Base-by-base conservation (phyloP, 192 early-diverging fungal species). In the Mortierella claussenii region DNA sequence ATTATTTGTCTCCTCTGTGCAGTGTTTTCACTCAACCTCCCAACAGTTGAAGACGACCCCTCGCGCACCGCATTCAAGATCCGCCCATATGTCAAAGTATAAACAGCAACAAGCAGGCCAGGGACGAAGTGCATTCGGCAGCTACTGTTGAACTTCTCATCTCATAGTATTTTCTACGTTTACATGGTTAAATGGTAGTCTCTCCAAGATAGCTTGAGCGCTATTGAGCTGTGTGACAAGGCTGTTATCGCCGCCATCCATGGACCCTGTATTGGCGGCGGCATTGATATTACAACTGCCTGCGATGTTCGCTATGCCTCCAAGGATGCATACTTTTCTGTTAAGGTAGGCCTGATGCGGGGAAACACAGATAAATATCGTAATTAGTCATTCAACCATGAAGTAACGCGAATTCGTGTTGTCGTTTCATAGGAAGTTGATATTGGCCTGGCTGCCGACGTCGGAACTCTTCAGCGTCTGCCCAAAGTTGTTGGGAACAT, bases 401-500 rank as follows among this genome's bases (percentile, higher is more conserved):
- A n/a, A n/a, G n/a, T n/a, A n/a, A n/a, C n/a, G n/a, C 40, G 1
- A 10, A 37, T 55, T 4, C 8, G 60, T 31, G 36, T 18, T 3
- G 5, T 28, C 23, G 24, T 4, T 65, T 67, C 44, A 3, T 74
- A 85, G 83, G 93, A 98, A 83, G 93, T 97, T 20, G 95, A 97
- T 79, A 86, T 97, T 80, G 96, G 94, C 10, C 65, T 99, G 71
- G 94, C 95, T 24, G 97, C 97, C 7, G 97, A 99, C 78, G 79
- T 95, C 24, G 95, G 86, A 36, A 96, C 95, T 27, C 85, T 99
- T 55, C 97, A 99, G 83, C 89, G 97, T 27, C 82, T 99, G 23
- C 96, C 96, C 52, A 98, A 98, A 82, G 85, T 97, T 7, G 94
- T 95, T 49, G 96, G 93, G 26, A 98, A 97, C 82, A 81, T 89